Conservation (phyloP, 148 eudicot species). For the Silene conica region DNA sequence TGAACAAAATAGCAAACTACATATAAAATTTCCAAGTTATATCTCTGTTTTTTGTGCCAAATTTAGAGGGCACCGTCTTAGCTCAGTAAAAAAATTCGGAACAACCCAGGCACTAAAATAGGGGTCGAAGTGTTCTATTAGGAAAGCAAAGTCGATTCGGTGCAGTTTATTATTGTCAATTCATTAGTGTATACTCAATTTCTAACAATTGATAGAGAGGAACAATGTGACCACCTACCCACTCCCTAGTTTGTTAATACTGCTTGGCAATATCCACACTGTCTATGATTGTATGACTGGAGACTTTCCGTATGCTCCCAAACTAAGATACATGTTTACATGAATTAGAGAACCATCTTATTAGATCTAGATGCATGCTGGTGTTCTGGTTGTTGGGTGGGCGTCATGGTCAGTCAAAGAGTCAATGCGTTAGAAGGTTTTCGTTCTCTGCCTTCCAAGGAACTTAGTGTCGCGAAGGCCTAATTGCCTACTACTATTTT, state of each 20-base stretch:
- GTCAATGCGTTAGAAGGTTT: background rate
- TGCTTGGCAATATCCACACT: background rate
- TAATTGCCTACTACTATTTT: background rate
- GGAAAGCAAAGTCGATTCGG: too few species aligned
- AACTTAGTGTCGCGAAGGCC: background rate
- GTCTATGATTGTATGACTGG: background rate
- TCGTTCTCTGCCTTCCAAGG: background rate
- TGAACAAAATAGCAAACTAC: too few species aligned
- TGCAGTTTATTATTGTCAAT: too few species aligned
- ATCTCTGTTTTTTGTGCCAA: too few species aligned
- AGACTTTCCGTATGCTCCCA: background rate
- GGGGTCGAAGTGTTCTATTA: too few species aligned
- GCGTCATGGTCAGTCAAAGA: background rate
- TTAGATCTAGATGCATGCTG: background rate
- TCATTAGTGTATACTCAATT: too few species aligned
- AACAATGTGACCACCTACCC: background rate
- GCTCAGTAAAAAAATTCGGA: too few species aligned
- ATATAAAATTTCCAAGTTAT: too few species aligned
- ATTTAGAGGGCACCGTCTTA: too few species aligned
- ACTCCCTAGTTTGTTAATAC: background rate
- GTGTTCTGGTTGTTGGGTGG: background rate
- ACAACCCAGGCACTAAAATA: too few species aligned
- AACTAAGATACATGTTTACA: background rate
- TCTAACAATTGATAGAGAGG: background rate
- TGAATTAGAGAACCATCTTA: background rate